Base-by-base conservation (phyloP, 2,329 filamentous ascomycete species). In the Diaporthe sp. region DNA sequence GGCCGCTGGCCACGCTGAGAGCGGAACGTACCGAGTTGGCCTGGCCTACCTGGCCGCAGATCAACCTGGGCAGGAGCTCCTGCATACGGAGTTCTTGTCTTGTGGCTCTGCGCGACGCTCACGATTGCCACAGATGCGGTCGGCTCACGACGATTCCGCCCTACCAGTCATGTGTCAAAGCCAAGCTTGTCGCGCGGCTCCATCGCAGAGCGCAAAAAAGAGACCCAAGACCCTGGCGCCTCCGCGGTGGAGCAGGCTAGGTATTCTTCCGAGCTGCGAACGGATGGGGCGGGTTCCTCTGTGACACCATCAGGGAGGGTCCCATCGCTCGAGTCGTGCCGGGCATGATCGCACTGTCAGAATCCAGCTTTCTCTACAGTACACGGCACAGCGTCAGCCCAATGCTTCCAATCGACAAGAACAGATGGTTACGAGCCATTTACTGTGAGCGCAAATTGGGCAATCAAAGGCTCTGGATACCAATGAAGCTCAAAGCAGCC, bases 101-200 rank as follows among this genome's bases (percentile, higher is more conserved):
- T 38, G 64, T 40, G 45, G 40, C 45, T 52, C 45, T 54, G 45
- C 45, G 64, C 47, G 64, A 68, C 30, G 4, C 25, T 54, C 33
- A 22, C 33, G 19, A 40, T 40, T 68, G 64, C 64, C 64, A 67
- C 64, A 71, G 12, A 55, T 2, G 45, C 38, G 2, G 19, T n/a
- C 70, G 60, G 60, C 25, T 58, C 52, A 35, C 52, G 50, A 30
- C 50, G 13, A 55, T 55, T 58, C 52, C 67, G 67, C 15, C 67
- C 47, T 68, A 45, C 22, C 38, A 25, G 35, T 50, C 45, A 50
- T 61, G 60, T 73, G 50, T 58, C 33, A 33, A 71, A 15, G 47
- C 38, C 45, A 72, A 40, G 57, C 66, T 74, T 71, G 72, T 74
- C 72, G 67, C 72, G 72, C 72, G 72, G 72, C 67, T 66, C 67